Evolutionary conservation across 2,329 filamentous ascomycete genomes (phyloP).

Genomic region (Ophiostoma ulmi): DNA sequence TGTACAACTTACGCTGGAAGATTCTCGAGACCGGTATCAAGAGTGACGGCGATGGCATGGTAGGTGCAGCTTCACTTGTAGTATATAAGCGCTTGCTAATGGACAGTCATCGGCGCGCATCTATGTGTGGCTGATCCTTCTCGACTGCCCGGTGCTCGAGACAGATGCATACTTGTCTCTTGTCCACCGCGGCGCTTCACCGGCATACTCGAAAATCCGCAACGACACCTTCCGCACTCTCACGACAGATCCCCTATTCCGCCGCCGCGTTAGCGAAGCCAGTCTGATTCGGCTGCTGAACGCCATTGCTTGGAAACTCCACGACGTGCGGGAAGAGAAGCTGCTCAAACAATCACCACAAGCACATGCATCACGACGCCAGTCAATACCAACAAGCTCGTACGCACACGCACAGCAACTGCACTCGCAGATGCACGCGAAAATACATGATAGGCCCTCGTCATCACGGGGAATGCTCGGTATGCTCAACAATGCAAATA

Average conservation of each 20-base stretch:
- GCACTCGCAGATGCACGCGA: conserved; percentile 9
- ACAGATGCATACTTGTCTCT: conserved; percentile 87
- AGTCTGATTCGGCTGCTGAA: conserved; percentile 91
- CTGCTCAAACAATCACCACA: conserved; percentile 18
- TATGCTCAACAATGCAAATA: conserved; percentile 20
- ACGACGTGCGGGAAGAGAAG: conserved; percentile 62
- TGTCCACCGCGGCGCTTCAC: conserved; percentile 87
- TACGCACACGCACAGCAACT: not conserved
- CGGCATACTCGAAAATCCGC: conserved; percentile 93
- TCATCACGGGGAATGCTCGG: not conserved
- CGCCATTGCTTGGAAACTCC: conserved; percentile 87
- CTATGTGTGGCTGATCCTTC: conserved; percentile 91
- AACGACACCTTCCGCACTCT: conserved; percentile 97
- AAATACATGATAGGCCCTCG: not conserved
- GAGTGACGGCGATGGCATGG: conserved; percentile 76
- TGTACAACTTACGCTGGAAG: conserved; percentile 67
- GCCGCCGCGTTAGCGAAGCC: conserved; percentile 89
- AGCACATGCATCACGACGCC: not conserved
- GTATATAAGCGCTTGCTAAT: not conserved
- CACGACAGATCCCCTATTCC: conserved; percentile 94
- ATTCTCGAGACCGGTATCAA: conserved; percentile 71
- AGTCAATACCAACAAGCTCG: not conserved
- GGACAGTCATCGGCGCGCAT: conserved; percentile 80
- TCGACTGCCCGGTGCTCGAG: conserved; percentile 76
- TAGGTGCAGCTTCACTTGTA: conserved; percentile 36